Evolutionary conservation across 305 asterid genomes (phyloP).

Genomic region (Fraxinus baroniana): DNA sequence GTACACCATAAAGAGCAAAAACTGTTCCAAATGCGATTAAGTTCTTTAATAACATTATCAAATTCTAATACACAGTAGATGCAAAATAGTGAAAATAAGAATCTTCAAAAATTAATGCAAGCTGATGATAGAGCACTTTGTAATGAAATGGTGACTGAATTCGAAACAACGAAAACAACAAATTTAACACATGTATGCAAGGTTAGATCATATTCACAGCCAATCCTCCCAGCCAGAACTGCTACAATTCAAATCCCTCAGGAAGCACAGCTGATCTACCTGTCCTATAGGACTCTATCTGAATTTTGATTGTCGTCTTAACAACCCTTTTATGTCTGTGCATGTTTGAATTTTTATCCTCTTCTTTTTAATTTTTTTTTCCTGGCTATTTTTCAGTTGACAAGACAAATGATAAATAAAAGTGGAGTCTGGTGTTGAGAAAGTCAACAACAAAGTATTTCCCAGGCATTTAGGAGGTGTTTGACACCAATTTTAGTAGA

Average conservation of each 20-base stretch:
- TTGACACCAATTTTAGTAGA: no score
- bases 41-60: neutral
- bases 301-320: neutral
- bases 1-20: neutral
- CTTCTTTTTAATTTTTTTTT: neutral
- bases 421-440: neutral
- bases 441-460: neutral
- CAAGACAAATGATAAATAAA: neutral
- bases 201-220: neutral
- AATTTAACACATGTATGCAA: neutral
- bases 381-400: neutral
- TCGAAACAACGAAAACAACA: neutral
- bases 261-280: neutral
- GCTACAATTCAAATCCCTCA: neutral
- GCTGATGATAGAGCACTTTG: neutral
- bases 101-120: neutral
- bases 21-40: neutral
- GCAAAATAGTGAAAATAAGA: neutral
- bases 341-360: neutral
- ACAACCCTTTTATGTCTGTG: neutral
- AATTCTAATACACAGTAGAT: neutral
- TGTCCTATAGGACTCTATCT: neutral
- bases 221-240: neutral
- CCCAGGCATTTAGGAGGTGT: neutral
- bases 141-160: neutral